Percentiles rank a stretch among this genome's conserved stretches.
Evolutionary conservation across 1,284 basidiomycete species (phyloP).

Genomic region (Prillingera fragicola): DNA sequence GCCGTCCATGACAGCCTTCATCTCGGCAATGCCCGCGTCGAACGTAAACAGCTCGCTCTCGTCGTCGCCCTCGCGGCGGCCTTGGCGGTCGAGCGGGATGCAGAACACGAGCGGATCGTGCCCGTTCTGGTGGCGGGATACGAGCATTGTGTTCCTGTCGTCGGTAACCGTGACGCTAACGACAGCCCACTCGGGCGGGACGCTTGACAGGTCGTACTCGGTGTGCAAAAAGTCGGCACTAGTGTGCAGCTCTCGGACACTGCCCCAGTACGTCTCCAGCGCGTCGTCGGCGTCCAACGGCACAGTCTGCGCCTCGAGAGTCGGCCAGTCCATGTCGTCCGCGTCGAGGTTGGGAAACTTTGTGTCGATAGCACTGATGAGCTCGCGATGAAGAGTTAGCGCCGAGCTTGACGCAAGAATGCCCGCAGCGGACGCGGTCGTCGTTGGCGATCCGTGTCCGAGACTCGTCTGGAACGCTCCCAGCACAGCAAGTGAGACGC

Average conservation of each 20-base stretch:
- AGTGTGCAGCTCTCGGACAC: conserved; percentile 55
- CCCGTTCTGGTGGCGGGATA: conserved; percentile 68
- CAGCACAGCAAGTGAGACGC: conserved; percentile 64
- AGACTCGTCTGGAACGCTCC: conserved; percentile 71
- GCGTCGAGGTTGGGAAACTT: conserved; percentile 51
- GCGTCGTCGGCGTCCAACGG: conserved; percentile 3
- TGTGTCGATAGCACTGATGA: conserved; percentile 46
- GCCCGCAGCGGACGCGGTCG: conserved; percentile 56
- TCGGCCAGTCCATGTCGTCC: conserved; percentile 65
- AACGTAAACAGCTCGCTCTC: conserved; percentile 69
- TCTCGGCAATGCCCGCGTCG: conserved; percentile 65
- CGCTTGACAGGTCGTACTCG: conserved; percentile 30
- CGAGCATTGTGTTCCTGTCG: conserved; percentile 74
- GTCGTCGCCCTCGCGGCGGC: conserved; percentile 68
- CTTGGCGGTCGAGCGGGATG: conserved; percentile 72
- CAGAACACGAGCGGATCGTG: conserved; percentile 72
- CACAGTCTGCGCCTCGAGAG: conserved; percentile 40
- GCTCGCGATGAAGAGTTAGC: conserved; percentile 71
- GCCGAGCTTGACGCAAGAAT: conserved; percentile 60
- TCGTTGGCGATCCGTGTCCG: conserved; percentile 55
- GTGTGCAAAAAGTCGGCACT: conserved; percentile 45
- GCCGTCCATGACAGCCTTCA: conserved; percentile 70
- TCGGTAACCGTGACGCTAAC: conserved; percentile 76
- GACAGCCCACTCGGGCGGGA: conserved; percentile 79
- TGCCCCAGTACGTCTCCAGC: conserved; percentile 30